Evolutionary conservation across 2,329 filamentous ascomycete species (phyloP).

Genomic region (Orbilia oligospora): DNA sequence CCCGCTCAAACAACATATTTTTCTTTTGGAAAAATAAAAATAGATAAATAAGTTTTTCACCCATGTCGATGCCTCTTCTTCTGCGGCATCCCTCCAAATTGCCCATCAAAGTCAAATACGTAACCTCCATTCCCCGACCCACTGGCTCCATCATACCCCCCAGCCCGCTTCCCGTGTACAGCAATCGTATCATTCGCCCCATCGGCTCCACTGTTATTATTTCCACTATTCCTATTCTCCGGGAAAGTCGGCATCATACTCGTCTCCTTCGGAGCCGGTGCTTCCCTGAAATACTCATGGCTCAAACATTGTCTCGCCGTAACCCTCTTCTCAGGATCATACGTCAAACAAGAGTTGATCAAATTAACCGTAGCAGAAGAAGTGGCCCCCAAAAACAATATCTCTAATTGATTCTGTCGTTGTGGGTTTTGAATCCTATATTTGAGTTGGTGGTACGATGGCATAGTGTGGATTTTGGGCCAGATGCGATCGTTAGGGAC

Average conservation of each 20-base stretch:
- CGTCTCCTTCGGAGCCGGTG: constrained; percentile 66
- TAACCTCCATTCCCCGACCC: constrained; percentile 43
- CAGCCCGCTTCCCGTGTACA: constrained; percentile 53
- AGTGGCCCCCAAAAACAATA: constrained; percentile 63
- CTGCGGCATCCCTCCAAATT: constrained; percentile 58
- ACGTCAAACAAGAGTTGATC: constrained; percentile 86
- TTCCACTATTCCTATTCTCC: constrained; percentile 64
- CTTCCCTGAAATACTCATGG: constrained; percentile 86
- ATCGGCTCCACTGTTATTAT: constrained; percentile 31
- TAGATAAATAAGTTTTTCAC: not conserved
- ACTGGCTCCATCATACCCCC: constrained; percentile 39
- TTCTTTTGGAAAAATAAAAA: not conserved
- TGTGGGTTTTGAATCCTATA: constrained; percentile 61
- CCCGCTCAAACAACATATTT: not conserved
- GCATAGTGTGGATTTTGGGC: constrained; percentile 64
- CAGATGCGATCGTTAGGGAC: constrained; percentile 65
- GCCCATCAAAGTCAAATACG: constrained; percentile 58
- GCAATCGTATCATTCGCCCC: constrained; percentile 40
- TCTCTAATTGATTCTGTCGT: constrained; percentile 65
- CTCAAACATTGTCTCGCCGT: constrained; percentile 88
- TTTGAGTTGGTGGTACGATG: constrained; percentile 60
- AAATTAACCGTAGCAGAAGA: constrained; percentile 72
- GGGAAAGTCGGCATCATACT: constrained; percentile 66
- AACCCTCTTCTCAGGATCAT: constrained; percentile 89
- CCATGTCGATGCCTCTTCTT: constrained; percentile 58